Percentiles rank a stretch among this genome's conserved stretches.
phyloP scores from a whole-genome alignment of 139 green algal species.

The Cymbomonas tetramitiformis region DNA sequence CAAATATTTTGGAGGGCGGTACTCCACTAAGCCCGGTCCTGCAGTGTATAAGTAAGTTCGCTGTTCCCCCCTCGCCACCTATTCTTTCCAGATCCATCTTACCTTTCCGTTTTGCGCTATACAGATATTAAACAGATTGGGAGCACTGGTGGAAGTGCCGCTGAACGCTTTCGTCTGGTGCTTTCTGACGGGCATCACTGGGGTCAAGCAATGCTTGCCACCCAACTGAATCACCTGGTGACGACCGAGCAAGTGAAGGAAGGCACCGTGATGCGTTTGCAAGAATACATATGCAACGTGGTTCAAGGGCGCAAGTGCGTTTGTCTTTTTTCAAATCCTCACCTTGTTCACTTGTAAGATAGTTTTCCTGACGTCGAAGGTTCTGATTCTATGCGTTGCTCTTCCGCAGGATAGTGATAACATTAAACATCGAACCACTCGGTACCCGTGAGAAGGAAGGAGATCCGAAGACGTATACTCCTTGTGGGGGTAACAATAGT shows the following conservation, averaged over 20 bases:
- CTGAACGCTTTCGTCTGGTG: conserved; percentile 44
- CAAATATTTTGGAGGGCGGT: no score
- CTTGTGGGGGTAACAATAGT: background rate
- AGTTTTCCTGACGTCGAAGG: background rate
- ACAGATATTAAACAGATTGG: no score
- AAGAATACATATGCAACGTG: conserved; percentile 48
- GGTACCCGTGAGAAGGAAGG: conserved; percentile 3
- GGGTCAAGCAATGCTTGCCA: conserved; percentile 54
- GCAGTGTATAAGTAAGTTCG: no score
- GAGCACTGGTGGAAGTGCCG: no score
- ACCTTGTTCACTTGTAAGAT: background rate
- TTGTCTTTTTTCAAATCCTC: background rate
- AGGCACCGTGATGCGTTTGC: conserved; percentile 40
- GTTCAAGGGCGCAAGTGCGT: conserved; percentile 36
- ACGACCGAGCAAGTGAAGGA: conserved; percentile 25
- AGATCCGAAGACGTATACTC: background rate
- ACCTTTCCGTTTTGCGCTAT: no score
- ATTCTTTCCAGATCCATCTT: no score
- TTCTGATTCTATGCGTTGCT: background rate
- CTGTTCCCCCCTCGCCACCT: no score
- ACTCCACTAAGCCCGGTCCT: no score
- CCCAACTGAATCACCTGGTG: conserved; percentile 52
- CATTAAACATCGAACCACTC: conserved; percentile 28
- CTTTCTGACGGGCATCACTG: conserved; percentile 43
- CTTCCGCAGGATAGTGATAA: conserved; percentile 54